phyloP scores from a whole-genome alignment of 108 stramenopile genomes.

The Skeletonema menzelii region DNA sequence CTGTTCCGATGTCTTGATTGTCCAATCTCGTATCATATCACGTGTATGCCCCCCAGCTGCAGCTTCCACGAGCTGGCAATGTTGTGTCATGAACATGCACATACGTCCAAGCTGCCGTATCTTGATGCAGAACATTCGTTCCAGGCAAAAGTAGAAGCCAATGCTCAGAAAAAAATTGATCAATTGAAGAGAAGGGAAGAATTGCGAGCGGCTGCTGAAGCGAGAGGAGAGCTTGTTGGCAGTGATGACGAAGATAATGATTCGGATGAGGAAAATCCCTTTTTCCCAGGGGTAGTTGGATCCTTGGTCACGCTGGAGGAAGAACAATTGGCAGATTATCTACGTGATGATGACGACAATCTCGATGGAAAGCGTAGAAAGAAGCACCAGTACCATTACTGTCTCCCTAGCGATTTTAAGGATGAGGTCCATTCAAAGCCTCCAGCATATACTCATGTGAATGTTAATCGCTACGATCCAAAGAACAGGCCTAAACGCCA shows the following conservation, averaged over 20 bases:
- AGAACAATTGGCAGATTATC: constrained; percentile 16
- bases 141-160: constrained; percentile 53
- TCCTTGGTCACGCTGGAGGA: constrained; percentile 12
- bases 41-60: constrained; percentile 84
- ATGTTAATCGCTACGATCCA: constrained; percentile 53
- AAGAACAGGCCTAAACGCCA: constrained; percentile 62
- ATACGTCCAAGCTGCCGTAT: constrained; percentile 65
- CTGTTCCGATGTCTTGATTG: constrained; percentile 77
- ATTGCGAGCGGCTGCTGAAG: background rate
- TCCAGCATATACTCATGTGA: constrained; percentile 63
- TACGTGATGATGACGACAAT: constrained; percentile 8
- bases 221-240: background rate
- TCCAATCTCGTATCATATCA: constrained; percentile 81
- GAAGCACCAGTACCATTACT: constrained; percentile 39
- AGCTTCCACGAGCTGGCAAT: constrained; percentile 84
- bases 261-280: constrained; percentile 10
- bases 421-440: constrained; percentile 77
- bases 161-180: constrained; percentile 46
- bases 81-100: constrained; percentile 84
- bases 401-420: constrained; percentile 67
- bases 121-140: constrained; percentile 60
- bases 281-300: constrained; percentile 27
- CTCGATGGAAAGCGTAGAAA: constrained; percentile 15
- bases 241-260: constrained; percentile 1
- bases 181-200: constrained; percentile 2